phyloP scores from a whole-genome alignment of 441 rosid species.

The Biscutella laevigata region DNA sequence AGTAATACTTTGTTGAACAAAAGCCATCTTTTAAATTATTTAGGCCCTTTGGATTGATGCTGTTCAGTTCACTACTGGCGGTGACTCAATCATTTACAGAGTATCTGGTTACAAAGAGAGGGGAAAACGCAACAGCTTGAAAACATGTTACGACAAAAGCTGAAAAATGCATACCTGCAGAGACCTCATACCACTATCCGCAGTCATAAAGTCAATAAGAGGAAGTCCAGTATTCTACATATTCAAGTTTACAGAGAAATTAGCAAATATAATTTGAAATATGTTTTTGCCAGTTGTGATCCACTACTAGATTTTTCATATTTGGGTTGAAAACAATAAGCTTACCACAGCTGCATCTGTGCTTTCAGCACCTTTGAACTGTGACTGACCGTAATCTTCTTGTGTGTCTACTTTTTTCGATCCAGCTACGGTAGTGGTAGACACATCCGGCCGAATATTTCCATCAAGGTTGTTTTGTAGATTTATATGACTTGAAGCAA shows the following conservation, averaged over 20 bases:
- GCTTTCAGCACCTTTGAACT: constrained; percentile 37
- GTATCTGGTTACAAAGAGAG: background rate
- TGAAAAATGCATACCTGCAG: constrained; percentile 57
- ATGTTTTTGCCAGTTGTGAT: background rate
- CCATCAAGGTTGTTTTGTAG: constrained; percentile 30
- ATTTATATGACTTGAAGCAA: constrained; percentile 31
- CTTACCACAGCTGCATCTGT: constrained; percentile 22
- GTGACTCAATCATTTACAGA: constrained; percentile 1
- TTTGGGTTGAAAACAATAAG: constrained; percentile 21
- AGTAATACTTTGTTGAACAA: background rate
- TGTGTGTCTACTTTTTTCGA: constrained; percentile 17
- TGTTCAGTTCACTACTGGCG: background rate
- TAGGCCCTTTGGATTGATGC: background rate
- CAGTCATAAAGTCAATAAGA: constrained; percentile 43
- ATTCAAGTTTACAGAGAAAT: constrained; percentile 20
- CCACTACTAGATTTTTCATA: constrained; percentile 15
- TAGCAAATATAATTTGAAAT: constrained; percentile 7
- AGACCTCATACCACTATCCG: constrained; percentile 44
- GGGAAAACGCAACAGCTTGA: constrained; percentile 4
- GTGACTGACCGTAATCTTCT: constrained; percentile 33
- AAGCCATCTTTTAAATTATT: constrained; percentile 1
- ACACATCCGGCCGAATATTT: constrained; percentile 20
- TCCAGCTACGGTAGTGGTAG: constrained; percentile 17
- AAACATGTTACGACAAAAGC: constrained; percentile 12
- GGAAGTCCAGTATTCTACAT: constrained; percentile 44